Base-by-base conservation (phyloP, 805 yeast genomes). In the Osmozyma mogii region DNA sequence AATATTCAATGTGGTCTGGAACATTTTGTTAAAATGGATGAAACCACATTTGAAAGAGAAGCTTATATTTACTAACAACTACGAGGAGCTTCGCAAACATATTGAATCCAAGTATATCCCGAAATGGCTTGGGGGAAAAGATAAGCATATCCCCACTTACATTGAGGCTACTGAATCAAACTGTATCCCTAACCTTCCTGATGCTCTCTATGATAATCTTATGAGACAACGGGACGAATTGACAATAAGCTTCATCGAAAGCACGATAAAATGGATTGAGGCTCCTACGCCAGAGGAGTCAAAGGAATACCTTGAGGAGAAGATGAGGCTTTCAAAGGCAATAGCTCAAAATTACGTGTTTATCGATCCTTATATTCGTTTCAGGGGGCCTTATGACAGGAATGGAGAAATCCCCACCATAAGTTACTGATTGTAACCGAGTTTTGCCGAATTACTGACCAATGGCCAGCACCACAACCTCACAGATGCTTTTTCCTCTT, bases 241-340 rank as follows among this genome's bases (percentile, higher is more conserved):
- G 28, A 30, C 34, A 5, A 28, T 38, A 10, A 9, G 17, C 18
- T 33, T 32, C 14, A 33, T 38, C 17, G 40, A 36, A 15, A 24
- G 38, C n/a, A 38, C 42, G 7, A 30, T 37, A 16, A 29, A 27
- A 15, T 38, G 42, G 42, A 23, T 38, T 11, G 40, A 38, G 25
- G 31, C 40, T 5, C 3, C 28, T 3, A 25, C 29, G 5, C 19
- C 30, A 5, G 29, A 29, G 15, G 42, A 32, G 9, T 35, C 40
- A 4, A 21, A 20, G 6, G 15, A 7, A 6, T 25, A 36, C 8
- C 28, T 36, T n/a, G 25, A 25, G 6, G 10, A 15, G 10, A 38
- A 36, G 23, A 38, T 36, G 5, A 11, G 21, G n/a, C 9, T 38
- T 7, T 18, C 32, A 3, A 32, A 20, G n/a, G 34, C 31, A 9